Evolutionary conservation across 768 basidiomycete species (phyloP).

Genomic region (Russula sp.): DNA sequence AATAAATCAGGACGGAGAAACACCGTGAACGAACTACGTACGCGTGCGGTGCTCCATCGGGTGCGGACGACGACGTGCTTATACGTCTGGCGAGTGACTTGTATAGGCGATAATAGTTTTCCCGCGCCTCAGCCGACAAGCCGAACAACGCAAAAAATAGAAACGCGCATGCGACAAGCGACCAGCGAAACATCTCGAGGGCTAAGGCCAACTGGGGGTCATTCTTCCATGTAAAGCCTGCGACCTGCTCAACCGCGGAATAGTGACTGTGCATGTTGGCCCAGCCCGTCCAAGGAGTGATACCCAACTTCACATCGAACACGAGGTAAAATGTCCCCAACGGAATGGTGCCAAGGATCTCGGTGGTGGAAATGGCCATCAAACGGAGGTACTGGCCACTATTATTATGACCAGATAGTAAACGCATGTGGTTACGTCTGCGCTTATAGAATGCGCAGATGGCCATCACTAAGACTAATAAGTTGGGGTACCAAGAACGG

Average conservation of each 20-base stretch:
- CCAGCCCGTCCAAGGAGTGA: slow-evolving; percentile 44
- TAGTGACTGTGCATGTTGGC: slow-evolving; percentile 49
- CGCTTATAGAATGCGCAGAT: slow-evolving; percentile 33
- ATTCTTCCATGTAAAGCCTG: slow-evolving; percentile 42
- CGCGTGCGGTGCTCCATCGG: slow-evolving; percentile 5
- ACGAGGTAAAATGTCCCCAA: background rate
- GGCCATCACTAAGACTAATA: slow-evolving; percentile 30
- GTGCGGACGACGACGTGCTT: slow-evolving; percentile 25
- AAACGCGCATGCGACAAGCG: slow-evolving; percentile 38
- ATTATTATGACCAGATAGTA: slow-evolving; percentile 11
- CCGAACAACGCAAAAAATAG: slow-evolving; percentile 54
- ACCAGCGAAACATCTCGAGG: slow-evolving; percentile 45
- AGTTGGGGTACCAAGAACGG: background rate
- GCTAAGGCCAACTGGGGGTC: background rate
- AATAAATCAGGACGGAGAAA: background rate
- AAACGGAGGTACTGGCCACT: background rate
- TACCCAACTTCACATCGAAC: background rate
- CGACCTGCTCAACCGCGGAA: slow-evolving; percentile 40
- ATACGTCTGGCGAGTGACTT: slow-evolving; percentile 33
- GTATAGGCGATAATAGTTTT: slow-evolving; percentile 38
- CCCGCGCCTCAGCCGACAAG: slow-evolving; percentile 48
- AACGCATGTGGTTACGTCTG: slow-evolving; percentile 30
- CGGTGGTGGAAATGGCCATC: background rate
- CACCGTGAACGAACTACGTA: slow-evolving; percentile 4
- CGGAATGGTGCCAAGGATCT: background rate